phyloP scores from a whole-genome alignment of 2,329 filamentous ascomycete genomes.

The Penicillium capsulatum region DNA sequence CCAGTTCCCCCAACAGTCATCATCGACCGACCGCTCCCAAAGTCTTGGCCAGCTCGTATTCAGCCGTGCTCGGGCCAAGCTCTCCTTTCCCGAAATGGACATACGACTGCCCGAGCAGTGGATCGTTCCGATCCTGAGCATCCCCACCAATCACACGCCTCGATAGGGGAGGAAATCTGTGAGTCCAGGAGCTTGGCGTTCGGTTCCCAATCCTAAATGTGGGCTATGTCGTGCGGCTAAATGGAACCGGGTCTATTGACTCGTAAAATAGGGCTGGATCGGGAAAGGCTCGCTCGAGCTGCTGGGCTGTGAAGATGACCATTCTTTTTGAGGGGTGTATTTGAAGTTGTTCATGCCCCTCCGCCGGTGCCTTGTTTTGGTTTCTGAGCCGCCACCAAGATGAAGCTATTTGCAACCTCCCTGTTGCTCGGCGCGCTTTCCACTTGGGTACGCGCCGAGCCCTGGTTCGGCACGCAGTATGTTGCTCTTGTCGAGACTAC shows the following conservation, averaged over 20 bases:
- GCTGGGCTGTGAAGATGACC: neutral
- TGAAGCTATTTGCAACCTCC: neutral
- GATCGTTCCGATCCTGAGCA: too few relatives aligned
- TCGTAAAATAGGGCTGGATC: too few relatives aligned
- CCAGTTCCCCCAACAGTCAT: too few relatives aligned
- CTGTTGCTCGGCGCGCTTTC: neutral
- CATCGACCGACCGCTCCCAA: neutral
- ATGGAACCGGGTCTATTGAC: too few relatives aligned
- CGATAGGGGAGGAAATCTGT: too few relatives aligned
- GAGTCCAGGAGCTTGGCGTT: neutral
- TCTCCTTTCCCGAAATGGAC: neutral
- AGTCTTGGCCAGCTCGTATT: slow-evolving; percentile 13
- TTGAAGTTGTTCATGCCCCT: too few relatives aligned
- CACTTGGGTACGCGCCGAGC: slow-evolving; percentile 2
- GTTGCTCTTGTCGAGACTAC: slow-evolving; percentile 8
- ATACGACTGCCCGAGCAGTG: slow-evolving; percentile 7
- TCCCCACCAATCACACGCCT: too few relatives aligned
- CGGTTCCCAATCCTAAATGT: neutral
- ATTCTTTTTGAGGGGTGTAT: too few relatives aligned
- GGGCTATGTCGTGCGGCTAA: too few relatives aligned
- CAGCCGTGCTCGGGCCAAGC: slow-evolving; percentile 3
- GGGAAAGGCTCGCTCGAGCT: neutral
- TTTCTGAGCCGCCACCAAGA: too few relatives aligned
- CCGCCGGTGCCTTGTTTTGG: too few relatives aligned
- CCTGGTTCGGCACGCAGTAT: slow-evolving; percentile 14